These are phyloP conservation scores for Hibiscus syriacus DNA, from an alignment of 345 rosid species.

Conservation along the genomic window DNA sequence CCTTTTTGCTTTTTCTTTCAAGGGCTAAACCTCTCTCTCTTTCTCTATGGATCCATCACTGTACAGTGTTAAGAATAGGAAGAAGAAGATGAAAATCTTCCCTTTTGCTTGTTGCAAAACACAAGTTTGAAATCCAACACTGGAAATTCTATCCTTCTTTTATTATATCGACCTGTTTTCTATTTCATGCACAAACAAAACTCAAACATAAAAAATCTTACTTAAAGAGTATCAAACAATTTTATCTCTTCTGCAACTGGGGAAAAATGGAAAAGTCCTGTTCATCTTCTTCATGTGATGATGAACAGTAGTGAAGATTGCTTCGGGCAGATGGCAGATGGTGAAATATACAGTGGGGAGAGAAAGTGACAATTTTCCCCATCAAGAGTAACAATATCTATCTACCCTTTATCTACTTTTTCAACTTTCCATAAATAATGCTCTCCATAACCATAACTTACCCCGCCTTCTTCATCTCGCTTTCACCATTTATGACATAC, in stretches of 20 bases:
- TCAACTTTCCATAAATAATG: slow-evolving; percentile 1
- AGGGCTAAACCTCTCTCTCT: slow-evolving; percentile 10
- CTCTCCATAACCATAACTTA: too few species aligned
- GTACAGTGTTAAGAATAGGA: slow-evolving; percentile 6
- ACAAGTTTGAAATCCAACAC: not conserved
- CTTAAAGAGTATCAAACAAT: too few species aligned
- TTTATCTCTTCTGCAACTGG: too few species aligned
- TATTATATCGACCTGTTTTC: too few species aligned
- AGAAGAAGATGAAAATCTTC: not conserved
- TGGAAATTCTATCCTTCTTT: not conserved
- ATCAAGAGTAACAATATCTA: not conserved
- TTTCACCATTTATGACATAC: too few species aligned
- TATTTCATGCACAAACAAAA: too few species aligned
- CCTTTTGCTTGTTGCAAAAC: slow-evolving; percentile 3
- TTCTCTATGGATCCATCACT: not conserved
- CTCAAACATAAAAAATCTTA: too few species aligned
- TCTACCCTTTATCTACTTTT: not conserved
- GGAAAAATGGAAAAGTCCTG: not conserved
- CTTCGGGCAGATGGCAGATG: not conserved
- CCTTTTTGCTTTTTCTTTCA: slow-evolving; percentile 20
- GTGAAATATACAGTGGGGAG: not conserved
- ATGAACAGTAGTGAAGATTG: not conserved
- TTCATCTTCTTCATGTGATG: not conserved
- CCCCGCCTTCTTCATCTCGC: too few species aligned
- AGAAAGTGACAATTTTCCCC: slow-evolving; percentile 6